phyloP scores from a whole-genome alignment of 2,329 filamentous ascomycete species.

The Cercospora citrullina region DNA sequence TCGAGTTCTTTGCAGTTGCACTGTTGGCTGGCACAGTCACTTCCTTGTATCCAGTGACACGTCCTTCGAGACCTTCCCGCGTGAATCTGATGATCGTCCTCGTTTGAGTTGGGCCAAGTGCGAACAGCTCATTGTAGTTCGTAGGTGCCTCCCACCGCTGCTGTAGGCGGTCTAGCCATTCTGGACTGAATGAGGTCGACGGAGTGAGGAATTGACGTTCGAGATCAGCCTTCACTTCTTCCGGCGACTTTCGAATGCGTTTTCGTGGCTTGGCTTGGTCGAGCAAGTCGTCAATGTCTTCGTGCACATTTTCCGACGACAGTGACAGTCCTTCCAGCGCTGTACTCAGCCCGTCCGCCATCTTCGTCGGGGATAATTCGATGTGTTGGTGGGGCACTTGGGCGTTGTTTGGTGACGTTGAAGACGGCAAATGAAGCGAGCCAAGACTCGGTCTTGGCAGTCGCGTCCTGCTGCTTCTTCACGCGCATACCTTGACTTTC shows the following conservation, averaged over 20 bases:
- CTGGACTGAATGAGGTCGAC: slow-evolving; percentile 72
- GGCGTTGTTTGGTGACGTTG: slow-evolving; percentile 8
- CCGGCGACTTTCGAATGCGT: slow-evolving; percentile 55
- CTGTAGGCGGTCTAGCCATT: slow-evolving; percentile 88
- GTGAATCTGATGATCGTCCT: slow-evolving; percentile 92
- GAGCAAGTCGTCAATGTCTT: slow-evolving; percentile 60
- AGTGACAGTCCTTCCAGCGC: slow-evolving; percentile 57
- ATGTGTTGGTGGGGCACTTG: not conserved
- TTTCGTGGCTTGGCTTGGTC: slow-evolving; percentile 55
- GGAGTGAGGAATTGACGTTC: slow-evolving; percentile 78
- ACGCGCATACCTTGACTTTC: not conserved
- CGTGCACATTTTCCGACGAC: slow-evolving; percentile 28
- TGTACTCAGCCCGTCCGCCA: slow-evolving; percentile 43
- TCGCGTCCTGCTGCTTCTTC: not conserved
- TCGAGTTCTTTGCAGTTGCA: slow-evolving; percentile 92
- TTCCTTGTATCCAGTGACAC: slow-evolving; percentile 90
- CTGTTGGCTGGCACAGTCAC: slow-evolving; percentile 88
- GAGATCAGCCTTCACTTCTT: slow-evolving; percentile 67
- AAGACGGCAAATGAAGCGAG: slow-evolving; percentile 3
- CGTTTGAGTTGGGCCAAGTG: slow-evolving; percentile 85
- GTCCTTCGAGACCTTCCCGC: slow-evolving; percentile 85
- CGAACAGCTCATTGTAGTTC: slow-evolving; percentile 81
- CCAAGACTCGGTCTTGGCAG: not conserved
- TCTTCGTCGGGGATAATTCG: slow-evolving; percentile 8
- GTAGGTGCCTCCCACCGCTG: slow-evolving; percentile 82